These are phyloP conservation scores for Ophiocordyceps sinensis DNA, from an alignment of 2,329 filamentous ascomycete genomes.

Conservation along the genomic window DNA sequence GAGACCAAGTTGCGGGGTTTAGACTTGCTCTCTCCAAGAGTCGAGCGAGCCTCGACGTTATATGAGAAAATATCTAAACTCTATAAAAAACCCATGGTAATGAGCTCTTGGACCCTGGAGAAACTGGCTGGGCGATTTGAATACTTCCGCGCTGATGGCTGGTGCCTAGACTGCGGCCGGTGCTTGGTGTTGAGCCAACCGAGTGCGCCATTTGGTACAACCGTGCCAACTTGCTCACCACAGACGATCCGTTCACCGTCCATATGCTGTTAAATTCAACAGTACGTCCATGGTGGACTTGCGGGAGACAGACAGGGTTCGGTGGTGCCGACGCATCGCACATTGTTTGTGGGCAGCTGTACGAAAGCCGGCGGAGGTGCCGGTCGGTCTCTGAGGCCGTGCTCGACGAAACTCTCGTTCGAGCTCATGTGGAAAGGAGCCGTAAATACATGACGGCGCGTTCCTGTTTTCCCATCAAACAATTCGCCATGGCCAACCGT, in stretches of 20 bases:
- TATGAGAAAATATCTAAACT: too few relatives aligned
- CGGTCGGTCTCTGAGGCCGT: slow-evolving; percentile 63
- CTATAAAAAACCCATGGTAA: too few relatives aligned
- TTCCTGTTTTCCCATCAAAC: slow-evolving; percentile 16
- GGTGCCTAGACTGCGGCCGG: too few relatives aligned
- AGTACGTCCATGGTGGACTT: background rate
- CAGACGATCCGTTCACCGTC: background rate
- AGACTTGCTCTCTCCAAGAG: slow-evolving; percentile 2
- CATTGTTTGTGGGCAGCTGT: slow-evolving; percentile 19
- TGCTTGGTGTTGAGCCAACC: background rate
- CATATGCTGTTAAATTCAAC: background rate
- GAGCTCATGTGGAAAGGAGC: slow-evolving; percentile 34
- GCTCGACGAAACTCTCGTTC: slow-evolving; percentile 43
- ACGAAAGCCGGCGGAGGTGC: slow-evolving; percentile 49
- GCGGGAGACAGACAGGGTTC: background rate
- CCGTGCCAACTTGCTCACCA: too few relatives aligned
- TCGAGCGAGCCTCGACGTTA: too few relatives aligned
- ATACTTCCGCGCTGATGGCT: too few relatives aligned
- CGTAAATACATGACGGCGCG: slow-evolving; percentile 25
- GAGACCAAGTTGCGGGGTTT: slow-evolving; percentile 2
- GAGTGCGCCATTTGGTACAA: background rate
- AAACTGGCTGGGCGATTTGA: too few relatives aligned
- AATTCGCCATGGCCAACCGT: slow-evolving; percentile 27
- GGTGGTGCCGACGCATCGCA: slow-evolving; percentile 11
- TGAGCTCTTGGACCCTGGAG: too few relatives aligned